Conservation (phyloP, 2,329 filamentous ascomycete genomes). For the Aphanoascus verrucosus region DNA sequence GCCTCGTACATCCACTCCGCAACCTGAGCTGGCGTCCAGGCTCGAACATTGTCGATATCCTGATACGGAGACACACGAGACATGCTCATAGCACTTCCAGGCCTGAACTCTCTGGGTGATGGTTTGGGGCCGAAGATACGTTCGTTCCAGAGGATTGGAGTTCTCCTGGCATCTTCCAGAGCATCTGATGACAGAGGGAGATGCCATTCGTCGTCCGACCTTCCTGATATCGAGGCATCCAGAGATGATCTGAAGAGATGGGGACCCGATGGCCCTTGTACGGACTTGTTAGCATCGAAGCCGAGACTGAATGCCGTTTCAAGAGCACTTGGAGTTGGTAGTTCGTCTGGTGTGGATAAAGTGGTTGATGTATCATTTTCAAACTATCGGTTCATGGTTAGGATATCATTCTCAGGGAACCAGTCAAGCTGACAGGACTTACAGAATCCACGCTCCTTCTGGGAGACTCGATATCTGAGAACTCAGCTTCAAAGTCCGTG, state of each 20-base stretch:
- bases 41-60: constrained; percentile 23
- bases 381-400: constrained; percentile 16
- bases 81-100: constrained; percentile 16
- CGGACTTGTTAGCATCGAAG: constrained; percentile 45
- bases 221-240: constrained; percentile 16
- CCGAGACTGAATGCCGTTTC: constrained; percentile 52
- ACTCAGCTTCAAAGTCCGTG: constrained; percentile 35
- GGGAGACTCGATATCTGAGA: constrained; percentile 37
- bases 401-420: not conserved
- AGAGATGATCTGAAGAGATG: constrained; percentile 66
- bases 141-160: constrained; percentile 9
- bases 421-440: not conserved
- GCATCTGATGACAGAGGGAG: constrained; percentile 14
- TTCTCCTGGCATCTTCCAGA: constrained; percentile 14
- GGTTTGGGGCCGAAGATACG: constrained; percentile 45
- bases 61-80: constrained; percentile 21
- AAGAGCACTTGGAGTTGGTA: constrained; percentile 62
- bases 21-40: constrained; percentile 26
- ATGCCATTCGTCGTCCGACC: constrained; percentile 13
- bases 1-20: constrained; percentile 71
- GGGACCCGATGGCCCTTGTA: constrained; percentile 76
- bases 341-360: constrained; percentile 76
- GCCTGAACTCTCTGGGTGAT: constrained; percentile 4
- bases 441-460: constrained; percentile 42
- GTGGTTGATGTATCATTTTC: constrained; percentile 65